Evolutionary conservation across 2,329 filamentous ascomycete species (phyloP), one percentile per base, ranked within the genome.

Genomic region (Sporothrix brunneoviolacea): DNA sequence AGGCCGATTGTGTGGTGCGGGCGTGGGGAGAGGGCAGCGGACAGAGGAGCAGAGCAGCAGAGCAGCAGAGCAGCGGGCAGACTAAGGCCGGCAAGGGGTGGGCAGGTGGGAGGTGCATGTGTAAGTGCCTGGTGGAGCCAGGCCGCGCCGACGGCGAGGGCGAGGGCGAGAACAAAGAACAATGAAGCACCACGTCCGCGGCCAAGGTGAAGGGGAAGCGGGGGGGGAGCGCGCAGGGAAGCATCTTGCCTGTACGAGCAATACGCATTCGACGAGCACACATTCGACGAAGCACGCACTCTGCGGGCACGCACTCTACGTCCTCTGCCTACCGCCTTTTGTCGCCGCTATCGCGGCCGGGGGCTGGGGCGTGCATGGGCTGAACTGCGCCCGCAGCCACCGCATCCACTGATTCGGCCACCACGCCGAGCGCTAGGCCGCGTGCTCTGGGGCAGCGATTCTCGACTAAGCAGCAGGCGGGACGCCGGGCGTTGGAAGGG

Each of bases 361-460:
- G 38, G 43, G 49, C 49, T 51, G 43, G 49, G 33, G 42, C 36
- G 37, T 41, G 49, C 49, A 51, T 51, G 43, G 43, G 49, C 49
- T 51, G 49, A 47, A 42, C 40, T 19, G 19, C 43, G 30, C 15
- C 33, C 33, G 43, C 43, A 33, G 43, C 9, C 43, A 32, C 43
- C 43, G 33, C 33, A n/a, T 36, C 16, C 32, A 50, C 40, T 50
- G 48, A 42, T 18, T 22, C 33, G 41, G 41, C 27, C 24, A 41
- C 32, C 41, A 24, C 39, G 22, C 39, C 39, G 8, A 42, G n/a
- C n/a, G n/a, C n/a, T n/a, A n/a, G n/a, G n/a, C n/a, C n/a, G n/a
- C n/a, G n/a, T n/a, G n/a, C n/a, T n/a, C n/a, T n/a, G n/a, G n/a
- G n/a, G n/a, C n/a, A n/a, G n/a, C n/a, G n/a, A n/a, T n/a, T n/a